Base-by-base conservation (phyloP, 768 basidiomycete genomes). In the Mycena capillaripes region DNA sequence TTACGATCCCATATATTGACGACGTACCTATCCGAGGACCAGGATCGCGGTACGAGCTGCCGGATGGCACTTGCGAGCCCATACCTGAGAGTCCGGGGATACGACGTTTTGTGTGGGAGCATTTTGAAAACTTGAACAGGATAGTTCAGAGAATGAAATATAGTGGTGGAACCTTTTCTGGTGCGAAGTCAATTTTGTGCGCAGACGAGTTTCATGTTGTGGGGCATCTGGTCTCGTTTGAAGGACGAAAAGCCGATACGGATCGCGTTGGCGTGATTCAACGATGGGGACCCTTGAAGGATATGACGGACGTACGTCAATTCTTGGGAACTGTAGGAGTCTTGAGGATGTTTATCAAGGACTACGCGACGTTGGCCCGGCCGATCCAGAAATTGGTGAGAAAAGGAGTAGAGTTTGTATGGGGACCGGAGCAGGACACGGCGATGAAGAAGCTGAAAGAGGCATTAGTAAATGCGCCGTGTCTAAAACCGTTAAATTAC, bases 21-120 rank as follows among this genome's bases (percentile, higher is more conserved):
- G 79, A 85, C 44, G 58, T 81, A 2, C 78, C 72, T 0, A 50
- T 82, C n/a, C 77, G 77, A n/a, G 79, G 79, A 4, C 80, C 75
- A 0, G 34, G 53, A 16, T 72, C 78, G 0, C 46, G 68, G 0
- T 81, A 82, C 36, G 61, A 79, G 9, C 2, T 48, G 0, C 7
- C 29, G 7, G 77, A 79, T 30, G 74, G 79, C 0, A 25, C 16
- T 0, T 80, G 69, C 40, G 61, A 63, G 16, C 9, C 48, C 2
- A 63, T 63, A 0, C 19, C 0, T 36, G 78, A 80, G 0, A 78
- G 82, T 27, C 65, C 64, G 0, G 81, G 81, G 32, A 81, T 68
- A 3, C 44, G 58, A 2, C 2, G 56, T 16, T 67, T 67, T 46
- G 67, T 78, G 17, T 75, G 80, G 34, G 55, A 72, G 0, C 17